Evolutionary conservation across 768 basidiomycete species (phyloP).

Genomic region (Leccinum obscurum): DNA sequence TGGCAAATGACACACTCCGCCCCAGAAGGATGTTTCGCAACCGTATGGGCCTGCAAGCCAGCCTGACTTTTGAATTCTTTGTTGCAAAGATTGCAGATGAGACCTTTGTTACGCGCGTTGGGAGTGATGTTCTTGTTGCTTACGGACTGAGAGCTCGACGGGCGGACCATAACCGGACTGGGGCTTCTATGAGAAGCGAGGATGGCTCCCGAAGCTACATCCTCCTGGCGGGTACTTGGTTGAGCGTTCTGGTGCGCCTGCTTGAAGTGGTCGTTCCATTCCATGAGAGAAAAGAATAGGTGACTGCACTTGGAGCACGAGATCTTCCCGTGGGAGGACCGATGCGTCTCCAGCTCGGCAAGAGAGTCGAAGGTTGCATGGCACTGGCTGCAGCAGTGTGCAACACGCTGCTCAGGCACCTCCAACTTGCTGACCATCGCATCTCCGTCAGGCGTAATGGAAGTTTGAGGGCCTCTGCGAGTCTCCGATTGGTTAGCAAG

Average conservation of each 20-base stretch:
- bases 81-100: constrained; percentile 24
- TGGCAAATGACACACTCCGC: constrained; percentile 29
- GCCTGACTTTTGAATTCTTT: constrained; percentile 21
- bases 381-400: constrained; percentile 23
- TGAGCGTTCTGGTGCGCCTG: constrained; percentile 15
- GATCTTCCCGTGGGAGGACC: constrained; percentile 19
- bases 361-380: constrained; percentile 16
- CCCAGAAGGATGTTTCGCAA: constrained; percentile 25
- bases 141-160: constrained; percentile 20
- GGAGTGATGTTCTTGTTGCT: constrained; percentile 9
- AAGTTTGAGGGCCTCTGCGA: constrained; percentile 6
- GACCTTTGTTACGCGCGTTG: constrained; percentile 6
- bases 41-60: constrained; percentile 27
- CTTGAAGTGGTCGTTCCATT: constrained; percentile 32
- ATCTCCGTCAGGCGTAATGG: neutral
- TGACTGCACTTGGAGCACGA: constrained; percentile 28
- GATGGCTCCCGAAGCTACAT: constrained; percentile 3
- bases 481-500: constrained; percentile 4
- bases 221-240: constrained; percentile 7
- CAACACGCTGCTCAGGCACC: constrained; percentile 2
- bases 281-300: constrained; percentile 22
- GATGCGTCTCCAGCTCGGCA: constrained; percentile 22
- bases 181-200: constrained; percentile 9
- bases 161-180: constrained; percentile 18
- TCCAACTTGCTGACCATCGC: constrained; percentile 1